Base-by-base conservation (phyloP, 352 stramenopile species). In the Elongisporangium prolatum region DNA sequence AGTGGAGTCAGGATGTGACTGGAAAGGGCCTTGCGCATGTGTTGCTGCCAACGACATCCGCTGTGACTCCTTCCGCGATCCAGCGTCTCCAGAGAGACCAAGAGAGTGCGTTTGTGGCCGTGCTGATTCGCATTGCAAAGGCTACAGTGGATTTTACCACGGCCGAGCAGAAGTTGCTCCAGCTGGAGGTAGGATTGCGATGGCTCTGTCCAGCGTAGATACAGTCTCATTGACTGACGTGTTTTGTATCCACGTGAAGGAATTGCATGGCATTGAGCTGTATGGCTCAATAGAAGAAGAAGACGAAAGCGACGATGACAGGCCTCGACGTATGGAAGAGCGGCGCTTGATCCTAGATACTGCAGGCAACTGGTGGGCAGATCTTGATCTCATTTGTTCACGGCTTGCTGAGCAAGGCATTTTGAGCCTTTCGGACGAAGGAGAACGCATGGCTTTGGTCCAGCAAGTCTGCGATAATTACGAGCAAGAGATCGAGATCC, bases 281-380 rank as follows among this genome's bases (percentile, higher is more conserved):
- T 8, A 54, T n/a, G 48, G 57, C 7, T 20, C 24, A 18, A 50
- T 20, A 21, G 21, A 56, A 44, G 50, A 56, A 9, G 9, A 49
- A 1, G 56, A 65, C 21, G 40, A 40, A 40, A 40, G 28, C 28
- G 28, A 40, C 1, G 28, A 40, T 40, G 28, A 13, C 1, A 14
- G 4, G 28, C 28, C 4, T 40, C 28, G 8, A 13, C 28, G 4
- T 40, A 40, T 40, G 28, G 8, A 40, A 6, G 28, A 40, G 28
- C 28, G 28, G 28, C 28, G 28, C 28, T 13, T 73, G 14, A 81
- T 92, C 38, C 24, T 78, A 2, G 66, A 74, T 16, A 54, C 59
- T 16, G 65, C 71, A 3, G 79, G 80, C 0, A 88, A 93, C 50
- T 93, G 83, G 83, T 93, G 80, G 80, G 74, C 65, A 21, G 83